Evolutionary conservation across 2,329 filamentous ascomycete genomes (phyloP), one percentile per base, ranked within the genome.

Genomic region (Diaporthe nobilis): DNA sequence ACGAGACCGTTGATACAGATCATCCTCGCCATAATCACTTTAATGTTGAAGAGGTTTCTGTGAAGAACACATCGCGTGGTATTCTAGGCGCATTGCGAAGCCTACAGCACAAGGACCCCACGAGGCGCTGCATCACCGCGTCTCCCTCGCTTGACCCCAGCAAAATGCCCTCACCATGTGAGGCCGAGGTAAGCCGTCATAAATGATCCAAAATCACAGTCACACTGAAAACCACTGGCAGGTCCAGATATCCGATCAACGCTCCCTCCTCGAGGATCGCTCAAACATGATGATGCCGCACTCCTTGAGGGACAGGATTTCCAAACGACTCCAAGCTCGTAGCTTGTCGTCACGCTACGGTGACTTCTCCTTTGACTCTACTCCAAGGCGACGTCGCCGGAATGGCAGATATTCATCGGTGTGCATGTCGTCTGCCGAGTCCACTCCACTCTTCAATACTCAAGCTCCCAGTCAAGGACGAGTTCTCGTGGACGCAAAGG

Each of bases 341-440:
- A 61, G 61, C n/a, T 13, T 13, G 28, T 63, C 42, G 9, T 61
- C 65, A 63, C 65, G 53, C 2, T 39, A 65, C 28, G 25, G 53
- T 67, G 63, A 71, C 53, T 61, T 70, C 34, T n/a, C 44, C 4
- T 61, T 57, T 37, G 53, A 58, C 31, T 8, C 53, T 0, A 25
- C 3, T 31, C 31, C 73, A 25, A 22, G 55, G 28, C 55, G 28
- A 15, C 22, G 73, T 15, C 44, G 42, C 4, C 61, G 44, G 20
- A 71, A 39, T 28, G 55, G 44, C 53, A 57, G 65, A 34, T 31
- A 31, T 28, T 74, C 55, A 12, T 71, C 65, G 20, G 44, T 70
- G 6, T 71, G 22, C 15, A 71, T 55, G 34, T 63, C 44, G 20
- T 74, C 65, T 55, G 55, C 73, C 5, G 65, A 71, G 47, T n/a